Evolutionary conservation across 345 rosid genomes (phyloP), one percentile per base, ranked within the genome.

Genomic region (Gossypium anomalum): DNA sequence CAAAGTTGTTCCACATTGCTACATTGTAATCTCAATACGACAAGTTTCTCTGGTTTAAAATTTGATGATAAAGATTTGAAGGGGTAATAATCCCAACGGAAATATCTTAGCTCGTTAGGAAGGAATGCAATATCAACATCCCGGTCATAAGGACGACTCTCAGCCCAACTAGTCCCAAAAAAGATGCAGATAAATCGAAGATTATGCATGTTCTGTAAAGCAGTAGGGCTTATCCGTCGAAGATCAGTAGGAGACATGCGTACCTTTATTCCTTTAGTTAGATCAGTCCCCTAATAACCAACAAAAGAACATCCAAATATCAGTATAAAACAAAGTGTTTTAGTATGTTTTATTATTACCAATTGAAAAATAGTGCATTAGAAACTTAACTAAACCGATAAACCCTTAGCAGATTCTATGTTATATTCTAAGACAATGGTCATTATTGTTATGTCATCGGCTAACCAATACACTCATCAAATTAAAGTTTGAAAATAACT

Each of bases 11-110:
- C 58, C 58, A 53, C 6, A 0, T 53, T 14, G 22, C 58, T 9
- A n/a, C 4, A 2, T 1, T 2, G 7, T n/a, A 53, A 6, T 53
- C 2, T 53, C 7, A 53, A n/a, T 14, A 17, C 8, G n/a, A 53
- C 58, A 0, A 53, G 22, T 6, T 53, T 53, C 11, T 53, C 2
- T 1, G 58, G 22, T 6, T 7, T 53, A 53, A 53, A 53, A 53
- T 14, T 53, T 53, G 22, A 53, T 53, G 58, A 53, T 53, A 53
- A 53, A 53, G 20, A 78, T 2, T 75, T 76, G 14, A 61, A 38
- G 0, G 86, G 83, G 59, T 38, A 85, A 22, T 82, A 70, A 43
- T 66, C 61, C 88, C 88, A 83, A 3, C 70, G 48, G 23, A 85
- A 78, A 75, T 48, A 79, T 49, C 84, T 49, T 49, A 83, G 75